Evolutionary conservation across 2,329 filamentous ascomycete genomes (phyloP).

Genomic region (Macrophomina pseudophaseolina): DNA sequence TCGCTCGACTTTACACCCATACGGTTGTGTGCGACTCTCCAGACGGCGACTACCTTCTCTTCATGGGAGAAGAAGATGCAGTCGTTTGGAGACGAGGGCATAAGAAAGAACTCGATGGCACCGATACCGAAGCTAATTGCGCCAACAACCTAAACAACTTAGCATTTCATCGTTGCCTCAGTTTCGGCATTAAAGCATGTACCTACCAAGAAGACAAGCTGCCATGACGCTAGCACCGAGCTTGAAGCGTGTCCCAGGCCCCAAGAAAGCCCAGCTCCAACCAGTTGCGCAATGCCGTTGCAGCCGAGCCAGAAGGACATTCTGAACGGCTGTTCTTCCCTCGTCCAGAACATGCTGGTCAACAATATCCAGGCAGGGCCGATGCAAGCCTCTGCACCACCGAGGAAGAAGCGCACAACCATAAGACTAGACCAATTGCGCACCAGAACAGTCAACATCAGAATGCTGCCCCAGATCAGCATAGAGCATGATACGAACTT

Average conservation of each 20-base stretch:
- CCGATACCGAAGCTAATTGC: neutral
- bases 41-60: conserved; percentile 45
- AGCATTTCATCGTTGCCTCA: neutral
- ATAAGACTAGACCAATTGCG: conserved; percentile 30
- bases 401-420: conserved; percentile 35
- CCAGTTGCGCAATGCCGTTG: conserved; percentile 58
- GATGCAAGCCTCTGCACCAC: conserved; percentile 53
- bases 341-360: conserved; percentile 56
- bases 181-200: neutral
- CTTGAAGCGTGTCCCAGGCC: conserved; percentile 39
- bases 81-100: conserved; percentile 44
- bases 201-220: conserved; percentile 43
- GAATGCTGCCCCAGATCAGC: neutral
- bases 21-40: conserved; percentile 46
- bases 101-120: conserved; percentile 33
- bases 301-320: conserved; percentile 52
- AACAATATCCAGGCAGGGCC: conserved; percentile 59
- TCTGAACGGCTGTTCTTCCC: conserved; percentile 54
- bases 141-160: neutral
- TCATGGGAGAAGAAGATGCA: conserved; percentile 45
- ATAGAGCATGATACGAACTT: neutral
- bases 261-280: conserved; percentile 36
- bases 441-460: conserved; percentile 4
- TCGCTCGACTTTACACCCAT: conserved; percentile 48
- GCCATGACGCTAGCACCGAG: conserved; percentile 37